A percentile compares a stretch with the other conserved stretches of the same genome.
Conservation (phyloP, 371 early-diverging fungal species). For the Mortierella sp. region DNA sequence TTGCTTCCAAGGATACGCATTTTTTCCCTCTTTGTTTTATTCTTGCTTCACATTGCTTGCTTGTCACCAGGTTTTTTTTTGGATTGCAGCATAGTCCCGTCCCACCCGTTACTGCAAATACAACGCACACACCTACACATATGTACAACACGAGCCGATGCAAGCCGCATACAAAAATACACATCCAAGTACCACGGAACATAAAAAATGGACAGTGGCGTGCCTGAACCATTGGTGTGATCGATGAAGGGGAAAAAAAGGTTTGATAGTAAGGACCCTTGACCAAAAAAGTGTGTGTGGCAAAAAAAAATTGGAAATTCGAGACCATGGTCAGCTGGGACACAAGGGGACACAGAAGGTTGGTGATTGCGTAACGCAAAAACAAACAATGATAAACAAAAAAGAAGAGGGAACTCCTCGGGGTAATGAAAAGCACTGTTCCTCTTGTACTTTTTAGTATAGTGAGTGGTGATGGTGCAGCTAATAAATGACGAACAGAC, state of each 20-base stretch:
- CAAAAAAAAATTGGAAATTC: background rate
- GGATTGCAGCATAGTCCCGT: background rate
- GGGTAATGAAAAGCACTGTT: background rate
- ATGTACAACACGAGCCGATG: background rate
- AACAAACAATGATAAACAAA: background rate
- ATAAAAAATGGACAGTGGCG: background rate
- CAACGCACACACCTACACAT: background rate
- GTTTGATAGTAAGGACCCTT: background rate
- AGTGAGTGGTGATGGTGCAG: background rate
- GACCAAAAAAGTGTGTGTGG: constrained; percentile 1
- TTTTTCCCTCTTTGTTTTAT: background rate
- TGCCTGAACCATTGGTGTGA: background rate
- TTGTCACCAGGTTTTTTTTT: background rate
- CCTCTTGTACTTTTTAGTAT: background rate
- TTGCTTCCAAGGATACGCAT: background rate
- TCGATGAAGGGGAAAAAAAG: background rate
- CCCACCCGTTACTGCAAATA: background rate
- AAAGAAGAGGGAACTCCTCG: background rate
- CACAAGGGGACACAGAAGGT: background rate
- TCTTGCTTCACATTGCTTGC: background rate
- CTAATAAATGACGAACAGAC: too few relatives aligned
- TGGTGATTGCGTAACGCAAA: background rate
- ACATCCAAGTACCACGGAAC: background rate
- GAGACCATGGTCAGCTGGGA: constrained; percentile 1
- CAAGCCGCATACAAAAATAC: background rate